Conservation (phyloP, 2,329 filamentous ascomycete genomes). For the Exophiala sp. region DNA sequence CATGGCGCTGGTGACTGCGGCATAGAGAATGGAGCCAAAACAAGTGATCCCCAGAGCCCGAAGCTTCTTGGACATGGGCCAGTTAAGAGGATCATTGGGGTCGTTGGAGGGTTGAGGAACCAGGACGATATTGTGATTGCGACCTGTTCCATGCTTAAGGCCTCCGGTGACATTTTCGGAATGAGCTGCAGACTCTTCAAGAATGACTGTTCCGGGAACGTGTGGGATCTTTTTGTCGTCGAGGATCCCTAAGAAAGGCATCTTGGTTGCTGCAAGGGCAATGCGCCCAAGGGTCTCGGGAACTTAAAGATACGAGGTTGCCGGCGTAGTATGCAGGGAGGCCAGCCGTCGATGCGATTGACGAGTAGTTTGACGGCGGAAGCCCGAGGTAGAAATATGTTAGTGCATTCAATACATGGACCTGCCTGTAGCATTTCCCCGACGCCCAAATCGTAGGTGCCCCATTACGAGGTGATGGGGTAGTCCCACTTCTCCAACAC, state of each 20-base stretch:
- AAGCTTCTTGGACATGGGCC: conserved; percentile 32
- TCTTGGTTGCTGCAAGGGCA: not conserved
- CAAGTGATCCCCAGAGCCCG: conserved; percentile 31
- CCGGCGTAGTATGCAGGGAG: not conserved
- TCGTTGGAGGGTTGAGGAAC: conserved; percentile 36
- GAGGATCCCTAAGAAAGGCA: conserved; percentile 28
- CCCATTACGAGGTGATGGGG: too few species aligned
- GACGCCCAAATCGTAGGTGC: too few species aligned
- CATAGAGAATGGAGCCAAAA: conserved; percentile 33
- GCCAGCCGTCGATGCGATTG: too few species aligned
- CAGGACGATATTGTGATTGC: conserved; percentile 31
- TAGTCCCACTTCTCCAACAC: not conserved
- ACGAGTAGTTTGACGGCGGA: too few species aligned
- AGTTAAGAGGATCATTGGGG: conserved; percentile 41
- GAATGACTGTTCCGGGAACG: conserved; percentile 33
- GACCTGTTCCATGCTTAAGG: conserved; percentile 19
- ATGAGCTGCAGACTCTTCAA: conserved; percentile 15
- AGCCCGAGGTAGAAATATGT: not conserved
- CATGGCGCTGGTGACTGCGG: conserved; percentile 33
- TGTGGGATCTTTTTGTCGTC: conserved; percentile 33
- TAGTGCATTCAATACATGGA: too few species aligned
- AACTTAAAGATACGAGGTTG: too few species aligned
- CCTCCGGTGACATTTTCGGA: conserved; percentile 11
- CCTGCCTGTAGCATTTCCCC: too few species aligned
- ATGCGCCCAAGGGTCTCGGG: too few species aligned